Evolutionary conservation across 1,139 yeast genomes (phyloP).

Genomic region (Blastobotrys persicus): DNA sequence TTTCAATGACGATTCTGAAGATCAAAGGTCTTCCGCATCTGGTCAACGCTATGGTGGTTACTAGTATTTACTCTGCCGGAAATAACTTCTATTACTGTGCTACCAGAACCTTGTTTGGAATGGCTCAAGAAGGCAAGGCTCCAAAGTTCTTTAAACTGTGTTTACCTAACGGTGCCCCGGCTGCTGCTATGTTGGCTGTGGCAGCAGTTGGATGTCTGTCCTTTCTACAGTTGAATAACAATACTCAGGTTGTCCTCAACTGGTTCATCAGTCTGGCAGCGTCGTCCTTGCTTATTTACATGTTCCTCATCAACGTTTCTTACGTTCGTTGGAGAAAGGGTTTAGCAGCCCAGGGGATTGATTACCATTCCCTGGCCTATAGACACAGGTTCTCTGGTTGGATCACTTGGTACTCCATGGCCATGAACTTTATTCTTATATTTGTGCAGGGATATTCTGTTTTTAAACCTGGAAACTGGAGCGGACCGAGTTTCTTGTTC

Average conservation of each 20-base stretch:
- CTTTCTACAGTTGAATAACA: constrained; percentile 45
- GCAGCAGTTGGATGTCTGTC: constrained; percentile 52
- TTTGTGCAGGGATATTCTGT: constrained; percentile 65
- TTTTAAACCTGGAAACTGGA: constrained; percentile 66
- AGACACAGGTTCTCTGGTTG: constrained; percentile 9
- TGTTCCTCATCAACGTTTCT: constrained; percentile 42
- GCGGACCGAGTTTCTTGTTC: constrained; percentile 57
- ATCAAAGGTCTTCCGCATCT: constrained; percentile 2
- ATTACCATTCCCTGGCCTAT: constrained; percentile 9
- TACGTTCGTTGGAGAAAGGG: constrained; percentile 35
- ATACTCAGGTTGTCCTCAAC: constrained; percentile 37
- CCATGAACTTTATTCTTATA: constrained; percentile 59
- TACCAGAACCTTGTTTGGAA: constrained; percentile 50
- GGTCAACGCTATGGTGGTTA: constrained; percentile 55
- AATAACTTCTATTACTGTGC: constrained; percentile 59
- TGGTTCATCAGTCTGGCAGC: constrained; percentile 74
- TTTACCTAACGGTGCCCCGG: constrained; percentile 52
- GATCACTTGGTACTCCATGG: constrained; percentile 36
- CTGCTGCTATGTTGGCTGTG: constrained; percentile 38
- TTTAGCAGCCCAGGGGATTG: constrained; percentile 15
- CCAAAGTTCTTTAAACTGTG: constrained; percentile 48
- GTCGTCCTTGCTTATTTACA: constrained; percentile 45
- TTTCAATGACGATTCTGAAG: constrained; percentile 25
- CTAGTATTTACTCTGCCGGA: constrained; percentile 56
- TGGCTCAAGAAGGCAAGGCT: constrained; percentile 51